Conservation (phyloP, 768 basidiomycete genomes). For the Royoungia palumana region DNA sequence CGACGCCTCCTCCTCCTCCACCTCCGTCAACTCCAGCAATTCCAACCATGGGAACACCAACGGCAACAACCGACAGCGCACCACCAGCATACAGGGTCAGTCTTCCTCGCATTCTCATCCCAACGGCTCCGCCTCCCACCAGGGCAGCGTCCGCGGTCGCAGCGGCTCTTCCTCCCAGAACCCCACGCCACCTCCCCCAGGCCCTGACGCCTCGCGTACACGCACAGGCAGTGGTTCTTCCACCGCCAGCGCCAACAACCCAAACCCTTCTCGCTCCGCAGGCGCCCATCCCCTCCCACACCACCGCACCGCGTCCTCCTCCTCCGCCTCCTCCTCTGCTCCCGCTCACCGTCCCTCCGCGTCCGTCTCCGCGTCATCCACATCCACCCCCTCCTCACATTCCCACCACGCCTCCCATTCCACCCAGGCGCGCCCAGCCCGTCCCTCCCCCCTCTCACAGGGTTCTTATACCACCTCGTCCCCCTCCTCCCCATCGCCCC, state of each 20-base stretch:
- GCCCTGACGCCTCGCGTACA: slow-evolving; percentile 24
- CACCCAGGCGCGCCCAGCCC: slow-evolving; percentile 28
- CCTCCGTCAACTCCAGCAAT: slow-evolving; percentile 69
- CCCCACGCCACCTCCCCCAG: slow-evolving; percentile 23
- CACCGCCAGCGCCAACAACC: slow-evolving; percentile 8
- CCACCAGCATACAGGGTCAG: slow-evolving; percentile 72
- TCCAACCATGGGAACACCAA: slow-evolving; percentile 28
- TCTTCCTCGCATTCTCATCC: slow-evolving; percentile 45
- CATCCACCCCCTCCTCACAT: slow-evolving; percentile 28
- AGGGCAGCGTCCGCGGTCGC: slow-evolving; percentile 36
- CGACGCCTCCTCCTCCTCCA: slow-evolving; percentile 75
- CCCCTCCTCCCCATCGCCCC: slow-evolving; percentile 10
- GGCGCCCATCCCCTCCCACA: slow-evolving; percentile 28
- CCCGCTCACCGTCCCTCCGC: slow-evolving; percentile 24
- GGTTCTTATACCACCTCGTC: slow-evolving; percentile 23
- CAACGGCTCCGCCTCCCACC: slow-evolving; percentile 28
- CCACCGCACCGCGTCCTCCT: slow-evolving; percentile 32
- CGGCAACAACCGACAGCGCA: slow-evolving; percentile 50
- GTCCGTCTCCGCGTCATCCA: slow-evolving; percentile 28
- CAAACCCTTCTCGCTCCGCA: slow-evolving; percentile 14
- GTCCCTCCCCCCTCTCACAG: slow-evolving; percentile 34
- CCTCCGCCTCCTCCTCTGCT: slow-evolving; percentile 21
- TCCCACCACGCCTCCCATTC: slow-evolving; percentile 25
- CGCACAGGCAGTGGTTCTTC: slow-evolving; percentile 33
- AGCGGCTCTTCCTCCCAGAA: slow-evolving; percentile 32